Base-by-base conservation (phyloP, 148 eudicot genomes). In the Nepenthes mirabilis region DNA sequence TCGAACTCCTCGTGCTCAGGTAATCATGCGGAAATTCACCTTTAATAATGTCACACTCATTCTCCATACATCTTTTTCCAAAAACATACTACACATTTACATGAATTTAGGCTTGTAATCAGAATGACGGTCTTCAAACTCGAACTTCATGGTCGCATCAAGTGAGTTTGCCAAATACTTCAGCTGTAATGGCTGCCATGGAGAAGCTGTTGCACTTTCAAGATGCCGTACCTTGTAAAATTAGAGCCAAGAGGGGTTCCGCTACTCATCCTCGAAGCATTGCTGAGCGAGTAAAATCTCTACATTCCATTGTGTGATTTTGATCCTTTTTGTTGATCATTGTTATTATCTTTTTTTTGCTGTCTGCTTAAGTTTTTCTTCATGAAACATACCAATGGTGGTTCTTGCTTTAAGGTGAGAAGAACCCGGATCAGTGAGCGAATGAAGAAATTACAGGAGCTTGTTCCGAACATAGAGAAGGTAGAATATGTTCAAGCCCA, bases 231-330 rank as follows among this genome's bases (percentile, higher is more conserved):
- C 96, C 96, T 51, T 91, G 90, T 66, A 88, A 88, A 75, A 79
- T 86, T 65, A 80, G 98, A 62, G 98, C 98, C 2, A 91, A 91
- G 69, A 79, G 98, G 62, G 98, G 98, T 43, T 91, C 79, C 59
- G 98, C 98, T 9, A 91, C 98, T 57, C 98, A 91, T 70, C 98
- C 98, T 47, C 76, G 98, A 68, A 91, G 98, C 68, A 91, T 91
- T 34, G 98, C 98, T 11, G 98, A 91, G 68, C 80, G 98, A 85
- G 98, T 91, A 80, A 40, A 40, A 40, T 40, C 6, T 40, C 8
- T 23, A 23, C 45, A 3, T 8, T 40, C 45, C 8, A 8, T 3
- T 40, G 8, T 8, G 4, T 40, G 45, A 40, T 40, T 40, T 0
- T 40, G 45, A 40, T 40, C 1, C 8, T 8, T 40, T 40, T 40